Evolutionary conservation across 1,284 basidiomycete genomes (phyloP), one percentile per base, ranked within the genome.

Genomic region (Earliella scabrosa): DNA sequence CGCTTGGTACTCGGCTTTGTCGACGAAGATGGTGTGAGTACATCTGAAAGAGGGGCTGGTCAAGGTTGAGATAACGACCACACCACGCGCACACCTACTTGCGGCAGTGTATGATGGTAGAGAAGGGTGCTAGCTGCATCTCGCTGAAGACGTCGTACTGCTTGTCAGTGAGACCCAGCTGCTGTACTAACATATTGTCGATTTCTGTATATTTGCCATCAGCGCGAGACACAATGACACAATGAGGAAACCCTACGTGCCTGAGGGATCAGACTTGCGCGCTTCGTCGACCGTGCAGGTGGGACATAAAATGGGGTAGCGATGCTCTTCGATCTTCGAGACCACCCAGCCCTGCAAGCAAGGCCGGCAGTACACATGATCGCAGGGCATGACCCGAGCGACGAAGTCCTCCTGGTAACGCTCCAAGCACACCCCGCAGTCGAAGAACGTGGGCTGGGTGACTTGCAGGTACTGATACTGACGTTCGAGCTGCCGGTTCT

Each of bases 271-370:
- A 16, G 45, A 40, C 29, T 6, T 6, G 13, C 63, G 45, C n/a
- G 49, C 59, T 47, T 56, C 58, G 14, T 63, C 53, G 13, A 74
- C 69, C 3, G 73, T 66, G 60, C 87, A 89, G 14, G 73, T 64
- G 1, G 87, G 87, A 65, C 87, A 89, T 5, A 80, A 60, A 31
- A 89, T 80, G 0, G 87, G 86, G 59, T 81, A 88, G 10, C 77
- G 76, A 52, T 78, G 79, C 38, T 85, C 80, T 5, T 73, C 66
- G 23, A 89, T 71, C 66, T 81, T 81, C 3, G 75, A 72, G 11
- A 64, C 62, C 20, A 83, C 71, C 56, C 83, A 79, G 3, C 64
- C 63, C 45, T 71, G 70, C 39, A 86, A 60, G 63, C 88, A 90
- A 2, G 71, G 64, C 52, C 83, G 74, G 66, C 87, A 88, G 66